phyloP scores from a whole-genome alignment of 192 early-diverging fungal species.

The Backusella macrospora region DNA sequence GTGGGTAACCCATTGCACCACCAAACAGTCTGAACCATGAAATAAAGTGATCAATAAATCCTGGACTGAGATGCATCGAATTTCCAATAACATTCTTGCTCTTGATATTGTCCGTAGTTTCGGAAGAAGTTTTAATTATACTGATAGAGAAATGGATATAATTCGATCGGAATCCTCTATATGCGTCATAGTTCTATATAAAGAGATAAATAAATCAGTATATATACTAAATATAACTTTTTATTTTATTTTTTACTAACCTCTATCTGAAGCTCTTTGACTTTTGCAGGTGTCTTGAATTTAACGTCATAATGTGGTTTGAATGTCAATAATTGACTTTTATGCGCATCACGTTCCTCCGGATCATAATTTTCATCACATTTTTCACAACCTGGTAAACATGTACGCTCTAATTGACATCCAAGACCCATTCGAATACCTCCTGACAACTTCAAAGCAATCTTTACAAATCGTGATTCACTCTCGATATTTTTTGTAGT shows the following conservation, averaged over 20 bases:
- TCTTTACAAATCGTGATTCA: slow-evolving; percentile 30
- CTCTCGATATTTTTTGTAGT: background rate
- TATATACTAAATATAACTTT: background rate
- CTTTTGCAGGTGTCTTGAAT: slow-evolving; percentile 39
- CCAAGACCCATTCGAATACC: slow-evolving; percentile 50
- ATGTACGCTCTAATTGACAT: slow-evolving; percentile 43
- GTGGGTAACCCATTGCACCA: slow-evolving; percentile 45
- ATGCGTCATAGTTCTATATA: slow-evolving; percentile 46
- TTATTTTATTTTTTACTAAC: slow-evolving; percentile 18
- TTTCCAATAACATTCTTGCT: slow-evolving; percentile 28
- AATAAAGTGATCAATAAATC: slow-evolving; percentile 42
- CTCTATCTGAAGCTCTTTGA: slow-evolving; percentile 18
- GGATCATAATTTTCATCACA: slow-evolving; percentile 25
- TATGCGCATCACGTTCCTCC: background rate
- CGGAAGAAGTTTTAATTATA: slow-evolving; percentile 32
- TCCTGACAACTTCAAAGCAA: slow-evolving; percentile 41
- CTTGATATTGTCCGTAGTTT: slow-evolving; percentile 15
- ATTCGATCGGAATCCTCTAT: slow-evolving; percentile 48
- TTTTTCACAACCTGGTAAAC: slow-evolving; percentile 23
- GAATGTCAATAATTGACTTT: slow-evolving; percentile 40
- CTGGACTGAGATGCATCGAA: slow-evolving; percentile 44
- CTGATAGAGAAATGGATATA: slow-evolving; percentile 48
- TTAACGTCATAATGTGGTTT: slow-evolving; percentile 47
- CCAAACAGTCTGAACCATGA: slow-evolving; percentile 48
- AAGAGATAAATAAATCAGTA: background rate